These are phyloP conservation scores for Copromyces sp. DNA, from an alignment of 495 filamentous ascomycete genomes.

Conservation along the genomic window DNA sequence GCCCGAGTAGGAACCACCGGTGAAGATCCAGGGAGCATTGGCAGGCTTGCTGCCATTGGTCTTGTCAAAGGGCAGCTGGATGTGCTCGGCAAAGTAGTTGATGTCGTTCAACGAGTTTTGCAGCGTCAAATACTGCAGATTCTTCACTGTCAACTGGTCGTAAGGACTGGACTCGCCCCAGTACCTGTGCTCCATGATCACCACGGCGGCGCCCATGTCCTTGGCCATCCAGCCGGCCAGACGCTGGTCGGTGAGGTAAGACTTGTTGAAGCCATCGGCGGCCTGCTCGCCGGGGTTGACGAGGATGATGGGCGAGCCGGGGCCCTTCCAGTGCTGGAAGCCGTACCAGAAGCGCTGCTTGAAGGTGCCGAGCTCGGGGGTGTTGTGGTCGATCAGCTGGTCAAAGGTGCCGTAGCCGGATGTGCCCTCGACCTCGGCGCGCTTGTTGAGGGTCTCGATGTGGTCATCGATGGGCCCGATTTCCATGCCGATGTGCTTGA, in stretches of 20 bases:
- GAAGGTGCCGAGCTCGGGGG: slow-evolving; percentile 24
- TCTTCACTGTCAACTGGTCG: slow-evolving; percentile 41
- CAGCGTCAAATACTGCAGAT: slow-evolving; percentile 52
- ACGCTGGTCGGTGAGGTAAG: slow-evolving; percentile 28
- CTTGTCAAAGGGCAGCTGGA: slow-evolving; percentile 47
- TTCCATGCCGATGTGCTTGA: slow-evolving; percentile 12
- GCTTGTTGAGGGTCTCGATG: slow-evolving; percentile 11
- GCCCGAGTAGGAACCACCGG: slow-evolving; percentile 56
- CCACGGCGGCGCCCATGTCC: slow-evolving; percentile 44
- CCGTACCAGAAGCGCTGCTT: slow-evolving; percentile 26
- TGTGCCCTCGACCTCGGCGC: slow-evolving; percentile 13
- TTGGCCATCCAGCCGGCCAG: slow-evolving; percentile 43
- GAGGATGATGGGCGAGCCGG: slow-evolving; percentile 32
- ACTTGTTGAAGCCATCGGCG: slow-evolving; percentile 36
- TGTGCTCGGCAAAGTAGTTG: slow-evolving; percentile 51
- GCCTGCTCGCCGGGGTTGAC: slow-evolving; percentile 46
- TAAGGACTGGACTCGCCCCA: slow-evolving; percentile 55
- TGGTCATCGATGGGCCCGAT: slow-evolving; percentile 16
- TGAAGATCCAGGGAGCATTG: slow-evolving; percentile 53
- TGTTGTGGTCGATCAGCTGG: slow-evolving; percentile 25
- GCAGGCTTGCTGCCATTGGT: slow-evolving; percentile 39
- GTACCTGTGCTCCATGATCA: slow-evolving; percentile 53
- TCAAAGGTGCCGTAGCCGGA: slow-evolving; percentile 21
- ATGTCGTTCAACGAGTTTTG: slow-evolving; percentile 53
- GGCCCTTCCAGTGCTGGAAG: slow-evolving; percentile 20